Percentiles rank a stretch among this genome's conserved stretches.
phyloP scores from a whole-genome alignment of 306 rosid genomes.

The Casuarina equisetifolia region DNA sequence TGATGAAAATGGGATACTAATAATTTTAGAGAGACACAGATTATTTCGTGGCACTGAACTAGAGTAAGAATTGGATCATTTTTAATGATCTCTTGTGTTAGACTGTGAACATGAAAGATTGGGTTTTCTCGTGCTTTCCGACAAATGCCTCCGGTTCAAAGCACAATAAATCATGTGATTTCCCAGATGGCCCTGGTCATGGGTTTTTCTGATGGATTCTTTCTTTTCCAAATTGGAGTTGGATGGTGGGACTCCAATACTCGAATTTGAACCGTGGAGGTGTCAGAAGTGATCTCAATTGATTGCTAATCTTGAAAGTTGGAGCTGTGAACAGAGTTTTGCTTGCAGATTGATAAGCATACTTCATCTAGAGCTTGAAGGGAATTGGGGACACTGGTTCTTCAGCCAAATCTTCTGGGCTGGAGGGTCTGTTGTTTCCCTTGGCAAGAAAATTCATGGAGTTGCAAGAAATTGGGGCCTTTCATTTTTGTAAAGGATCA shows the following conservation, averaged over 20 bases:
- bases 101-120: neutral
- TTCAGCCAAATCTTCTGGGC: neutral
- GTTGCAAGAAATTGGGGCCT: neutral
- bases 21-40: neutral
- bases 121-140: neutral
- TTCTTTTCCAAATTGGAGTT: neutral
- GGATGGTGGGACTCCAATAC: constrained; percentile 2
- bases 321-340: neutral
- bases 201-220: neutral
- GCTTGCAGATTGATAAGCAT: too few species aligned
- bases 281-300: constrained; percentile 17
- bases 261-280: constrained; percentile 9
- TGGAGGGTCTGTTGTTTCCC: neutral
- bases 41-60: neutral
- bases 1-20: neutral
- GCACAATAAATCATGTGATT: neutral
- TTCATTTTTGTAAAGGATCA: neutral
- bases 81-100: neutral
- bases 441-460: neutral
- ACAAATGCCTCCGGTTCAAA: neutral
- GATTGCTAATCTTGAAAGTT: constrained; percentile 21
- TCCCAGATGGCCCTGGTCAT: neutral
- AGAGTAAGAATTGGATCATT: constrained; percentile 2
- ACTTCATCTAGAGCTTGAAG: neutral
- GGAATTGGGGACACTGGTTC: neutral